These are phyloP conservation scores for Trichoderma simmonsii DNA, from an alignment of 2,329 filamentous ascomycete genomes.

Conservation along the genomic window DNA sequence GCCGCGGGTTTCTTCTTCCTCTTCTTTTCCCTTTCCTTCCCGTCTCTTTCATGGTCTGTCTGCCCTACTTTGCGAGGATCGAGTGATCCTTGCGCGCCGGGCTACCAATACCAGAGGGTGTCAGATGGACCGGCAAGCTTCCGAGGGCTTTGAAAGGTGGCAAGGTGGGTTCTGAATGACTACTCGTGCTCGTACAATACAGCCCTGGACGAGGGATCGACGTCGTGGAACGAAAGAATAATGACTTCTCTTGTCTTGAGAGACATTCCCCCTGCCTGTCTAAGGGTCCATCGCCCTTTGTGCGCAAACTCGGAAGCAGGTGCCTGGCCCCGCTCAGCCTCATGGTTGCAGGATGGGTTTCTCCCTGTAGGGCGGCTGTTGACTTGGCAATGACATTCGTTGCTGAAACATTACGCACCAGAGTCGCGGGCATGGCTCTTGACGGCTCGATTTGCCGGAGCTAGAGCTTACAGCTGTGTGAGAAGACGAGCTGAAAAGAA, in stretches of 20 bases:
- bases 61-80: not conserved
- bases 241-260: not conserved
- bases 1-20: not conserved
- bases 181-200: not conserved
- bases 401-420: slow-evolving; percentile 21
- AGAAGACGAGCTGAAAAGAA: not conserved
- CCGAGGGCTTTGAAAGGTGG: not conserved
- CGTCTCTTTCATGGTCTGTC: not conserved
- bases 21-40: not conserved
- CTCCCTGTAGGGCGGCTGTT: slow-evolving; percentile 19
- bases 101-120: not conserved
- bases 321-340: not conserved
- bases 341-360: slow-evolving; percentile 4
- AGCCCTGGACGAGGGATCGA: not conserved
- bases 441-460: not conserved
- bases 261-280: not conserved
- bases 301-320: not conserved
- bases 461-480: not conserved
- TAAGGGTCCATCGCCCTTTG: not conserved
- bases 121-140: not conserved
- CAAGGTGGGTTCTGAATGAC: not conserved
- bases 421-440: not conserved
- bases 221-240: not conserved
- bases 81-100: not conserved
- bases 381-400: slow-evolving; percentile 28